These are phyloP conservation scores for Phanerochaete carnosa DNA, from an alignment of 768 basidiomycete species.

Conservation along the genomic window DNA sequence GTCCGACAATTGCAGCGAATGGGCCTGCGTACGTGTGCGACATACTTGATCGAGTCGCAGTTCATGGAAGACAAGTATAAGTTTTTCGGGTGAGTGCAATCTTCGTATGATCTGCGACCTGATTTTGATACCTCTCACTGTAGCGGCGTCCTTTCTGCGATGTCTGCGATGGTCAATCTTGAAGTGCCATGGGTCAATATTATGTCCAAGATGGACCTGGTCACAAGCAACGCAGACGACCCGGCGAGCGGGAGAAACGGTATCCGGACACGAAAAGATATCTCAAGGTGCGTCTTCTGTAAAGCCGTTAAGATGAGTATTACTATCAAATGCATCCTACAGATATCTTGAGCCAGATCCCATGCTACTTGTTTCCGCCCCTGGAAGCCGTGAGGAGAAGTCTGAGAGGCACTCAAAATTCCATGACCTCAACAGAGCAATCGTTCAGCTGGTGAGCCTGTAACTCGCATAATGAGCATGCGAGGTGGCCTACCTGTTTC, in stretches of 20 bases:
- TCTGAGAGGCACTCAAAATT: conserved; percentile 71
- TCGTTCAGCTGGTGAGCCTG: conserved; percentile 84
- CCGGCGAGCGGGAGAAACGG: conserved; percentile 67
- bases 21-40: conserved; percentile 83
- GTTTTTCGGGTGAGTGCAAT: conserved; percentile 78
- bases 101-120: not conserved
- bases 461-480: not conserved
- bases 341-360: conserved; percentile 96
- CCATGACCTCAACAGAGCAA: conserved; percentile 90
- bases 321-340: not conserved
- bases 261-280: conserved; percentile 67
- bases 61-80: conserved; percentile 99
- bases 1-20: conserved; percentile 71
- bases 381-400: conserved; percentile 50
- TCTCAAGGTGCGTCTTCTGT: conserved; percentile 59
- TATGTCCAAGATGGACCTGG: conserved; percentile 99
- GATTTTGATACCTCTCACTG: not conserved
- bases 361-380: conserved; percentile 67
- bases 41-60: conserved; percentile 94
- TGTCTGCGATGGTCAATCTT: conserved; percentile 98
- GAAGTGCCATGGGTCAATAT: conserved; percentile 97
- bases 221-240: conserved; percentile 64
- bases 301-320: not conserved
- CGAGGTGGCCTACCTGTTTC: not conserved
- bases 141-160: conserved; percentile 93